phyloP scores from a whole-genome alignment of 495 filamentous ascomycete species.

The Trichoderma asperelloides region DNA sequence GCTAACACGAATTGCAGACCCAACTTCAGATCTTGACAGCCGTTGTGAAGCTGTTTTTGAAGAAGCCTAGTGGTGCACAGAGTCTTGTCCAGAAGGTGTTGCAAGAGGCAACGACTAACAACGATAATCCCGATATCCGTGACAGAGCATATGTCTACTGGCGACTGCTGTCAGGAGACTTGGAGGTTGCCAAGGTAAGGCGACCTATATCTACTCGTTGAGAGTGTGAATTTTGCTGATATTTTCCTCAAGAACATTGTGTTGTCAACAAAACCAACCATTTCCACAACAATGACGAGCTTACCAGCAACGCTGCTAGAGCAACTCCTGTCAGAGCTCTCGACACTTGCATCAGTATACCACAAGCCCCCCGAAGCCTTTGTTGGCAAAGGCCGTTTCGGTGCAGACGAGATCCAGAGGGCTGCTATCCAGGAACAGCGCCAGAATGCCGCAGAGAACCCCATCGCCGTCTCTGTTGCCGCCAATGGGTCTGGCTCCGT shows the following conservation, averaged over 20 bases:
- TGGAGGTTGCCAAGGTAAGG: conserved; percentile 69
- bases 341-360: conserved; percentile 97
- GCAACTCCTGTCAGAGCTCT: conserved; percentile 77
- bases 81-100: conserved; percentile 87
- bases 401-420: conserved; percentile 87
- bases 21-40: conserved; percentile 94
- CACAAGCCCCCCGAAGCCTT: conserved; percentile 97
- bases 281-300: conserved; percentile 84
- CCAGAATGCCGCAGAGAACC: conserved; percentile 86
- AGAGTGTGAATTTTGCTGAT: conserved; percentile 15
- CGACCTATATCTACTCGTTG: not conserved
- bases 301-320: conserved; percentile 78
- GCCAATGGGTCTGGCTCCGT: conserved; percentile 37
- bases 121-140: conserved; percentile 93
- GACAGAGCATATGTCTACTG: conserved; percentile 98
- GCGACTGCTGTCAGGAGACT: conserved; percentile 90
- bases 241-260: conserved; percentile 59
- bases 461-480: conserved; percentile 75
- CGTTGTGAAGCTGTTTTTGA: conserved; percentile 94
- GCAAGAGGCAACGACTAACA: conserved; percentile 84
- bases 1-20: conserved; percentile 42
- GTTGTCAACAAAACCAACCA: conserved; percentile 87
- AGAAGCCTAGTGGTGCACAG: conserved; percentile 83
- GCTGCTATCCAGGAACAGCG: conserved; percentile 95
- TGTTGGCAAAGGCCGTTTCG: conserved; percentile 87